phyloP scores from a whole-genome alignment of 2,329 filamentous ascomycete species.

The Colletotrichum lentis region DNA sequence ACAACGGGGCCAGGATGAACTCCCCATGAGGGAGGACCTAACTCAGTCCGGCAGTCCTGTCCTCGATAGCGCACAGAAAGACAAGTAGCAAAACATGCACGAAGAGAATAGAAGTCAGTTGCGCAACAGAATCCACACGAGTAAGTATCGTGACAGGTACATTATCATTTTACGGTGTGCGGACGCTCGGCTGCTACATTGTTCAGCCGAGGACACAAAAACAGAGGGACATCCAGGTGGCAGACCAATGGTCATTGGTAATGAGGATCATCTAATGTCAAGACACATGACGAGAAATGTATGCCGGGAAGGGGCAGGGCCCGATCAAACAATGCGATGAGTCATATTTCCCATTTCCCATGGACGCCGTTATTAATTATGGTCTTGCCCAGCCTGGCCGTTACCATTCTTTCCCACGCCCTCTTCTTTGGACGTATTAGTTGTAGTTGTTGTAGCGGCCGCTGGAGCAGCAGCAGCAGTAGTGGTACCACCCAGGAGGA shows the following conservation, averaged over 20 bases:
- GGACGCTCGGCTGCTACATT: not conserved
- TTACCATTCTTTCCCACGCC: conserved; percentile 19
- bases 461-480: not conserved
- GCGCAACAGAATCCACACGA: not conserved
- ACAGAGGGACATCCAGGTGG: not conserved
- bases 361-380: conserved; percentile 29
- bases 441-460: conserved; percentile 7
- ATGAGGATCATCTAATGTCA: not conserved
- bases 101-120: not conserved
- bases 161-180: not conserved
- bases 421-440: conserved; percentile 24
- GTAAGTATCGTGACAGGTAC: not conserved
- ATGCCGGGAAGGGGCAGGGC: not conserved
- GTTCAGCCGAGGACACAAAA: not conserved
- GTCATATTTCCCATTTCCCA: conserved; percentile 28
- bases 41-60: too few species aligned
- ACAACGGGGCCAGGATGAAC: too few species aligned
- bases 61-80: not conserved
- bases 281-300: not conserved
- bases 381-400: conserved; percentile 21
- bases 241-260: conserved; percentile 10
- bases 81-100: not conserved
- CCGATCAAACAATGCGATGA: conserved; percentile 27
- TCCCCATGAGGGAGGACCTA: not conserved
- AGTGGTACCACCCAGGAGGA: conserved; percentile 49